Percentiles rank a stretch among this genome's conserved stretches.
Evolutionary conservation across 108 stramenopile species (phyloP).

Genomic region (Pseudonitzschia delicatissima): DNA sequence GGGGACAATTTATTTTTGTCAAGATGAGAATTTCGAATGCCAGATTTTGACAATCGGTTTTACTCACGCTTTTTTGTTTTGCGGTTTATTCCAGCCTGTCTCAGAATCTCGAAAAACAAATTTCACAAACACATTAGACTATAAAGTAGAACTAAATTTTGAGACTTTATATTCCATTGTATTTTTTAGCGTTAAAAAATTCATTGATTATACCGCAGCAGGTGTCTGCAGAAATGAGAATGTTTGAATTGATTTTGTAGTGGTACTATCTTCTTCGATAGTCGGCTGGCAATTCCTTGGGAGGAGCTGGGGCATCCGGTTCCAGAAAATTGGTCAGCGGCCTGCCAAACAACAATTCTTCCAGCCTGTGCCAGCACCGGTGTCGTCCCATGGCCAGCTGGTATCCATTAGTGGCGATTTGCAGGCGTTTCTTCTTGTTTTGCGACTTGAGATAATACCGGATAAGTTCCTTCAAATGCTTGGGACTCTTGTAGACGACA

Average conservation of each 20-base stretch:
- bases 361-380: constrained; percentile 53
- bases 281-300: constrained; percentile 8
- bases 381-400: constrained; percentile 49
- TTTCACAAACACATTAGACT: not conserved
- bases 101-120: too few relatives aligned
- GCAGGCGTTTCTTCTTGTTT: constrained; percentile 34
- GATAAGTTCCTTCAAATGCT: constrained; percentile 27
- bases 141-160: not conserved
- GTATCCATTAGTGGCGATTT: constrained; percentile 40
- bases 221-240: too few relatives aligned
- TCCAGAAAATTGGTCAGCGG: constrained; percentile 28
- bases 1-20: constrained; percentile 47
- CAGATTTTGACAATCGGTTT: too few relatives aligned
- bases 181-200: too few relatives aligned
- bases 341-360: constrained; percentile 50
- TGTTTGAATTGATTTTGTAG: too few relatives aligned
- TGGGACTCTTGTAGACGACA: constrained; percentile 39
- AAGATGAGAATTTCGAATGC: too few relatives aligned
- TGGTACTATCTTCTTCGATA: not conserved
- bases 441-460: constrained; percentile 40
- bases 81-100: too few relatives aligned
- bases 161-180: not conserved
- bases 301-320: constrained; percentile 24
- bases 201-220: not conserved
- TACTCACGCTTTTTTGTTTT: too few relatives aligned